Evolutionary conservation across 2,329 filamentous ascomycete genomes (phyloP), one percentile per base, ranked within the genome.

Genomic region (Phialophora macrospora): DNA sequence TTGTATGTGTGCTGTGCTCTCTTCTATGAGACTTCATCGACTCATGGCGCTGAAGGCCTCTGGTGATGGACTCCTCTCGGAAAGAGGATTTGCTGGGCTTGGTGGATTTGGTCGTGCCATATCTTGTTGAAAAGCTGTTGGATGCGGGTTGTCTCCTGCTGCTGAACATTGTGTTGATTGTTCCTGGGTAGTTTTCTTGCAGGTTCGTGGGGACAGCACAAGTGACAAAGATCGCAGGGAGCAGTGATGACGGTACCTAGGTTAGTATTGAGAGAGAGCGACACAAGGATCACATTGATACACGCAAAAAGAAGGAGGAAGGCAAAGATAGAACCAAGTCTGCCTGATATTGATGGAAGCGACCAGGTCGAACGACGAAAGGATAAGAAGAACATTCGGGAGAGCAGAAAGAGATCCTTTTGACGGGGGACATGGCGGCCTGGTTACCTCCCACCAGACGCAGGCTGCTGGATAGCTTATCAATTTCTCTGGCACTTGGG

Each of bases 71-170:
- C 17, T 68, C 70, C 26, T 80, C 77, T 63, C 74, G 74, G 58
- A 75, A 73, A 9, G 75, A 75, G 61, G 75, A 77, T 38, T 74
- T 72, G 51, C 24, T 17, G 26, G 72, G 75, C 68, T 71, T 75
- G 26, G 71, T 76, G 32, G 77, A 73, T 69, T 81, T 81, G 22
- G 74, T 72, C 4, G 79, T 76, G 55, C 80, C 75, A 70, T 82
- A 80, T 69, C 76, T 76, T 58, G 77, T 74, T 28, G 75, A 75
- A 62, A 79, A 75, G 72, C 76, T 79, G 22, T 78, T 77, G 9
- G 73, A 72, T 41, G 71, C 70, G 32, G 73, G 73, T 22, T 62
- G 64, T 61, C 66, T 70, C 46, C 62, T 66, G 60, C 55, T 65
- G 32, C 56, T 65, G 61, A 65, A 70, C 68, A 67, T 68, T 30